phyloP scores from a whole-genome alignment of 805 yeast genomes.

The Myxozyma sirexii region DNA sequence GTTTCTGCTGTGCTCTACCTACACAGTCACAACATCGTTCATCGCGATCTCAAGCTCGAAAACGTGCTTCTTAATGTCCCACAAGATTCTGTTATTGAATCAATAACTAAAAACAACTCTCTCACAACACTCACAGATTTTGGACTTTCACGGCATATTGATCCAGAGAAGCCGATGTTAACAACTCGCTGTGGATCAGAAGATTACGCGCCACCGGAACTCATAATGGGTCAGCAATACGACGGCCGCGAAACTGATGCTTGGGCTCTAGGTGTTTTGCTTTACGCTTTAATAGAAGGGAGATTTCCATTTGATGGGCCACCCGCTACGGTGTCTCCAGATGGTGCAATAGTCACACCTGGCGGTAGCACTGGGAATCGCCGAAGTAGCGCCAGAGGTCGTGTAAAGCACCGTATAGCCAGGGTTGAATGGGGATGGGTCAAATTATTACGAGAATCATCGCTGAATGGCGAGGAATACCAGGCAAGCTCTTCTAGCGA shows the following conservation, averaged over 20 bases:
- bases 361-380: conserved; percentile 36
- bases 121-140: conserved; percentile 77
- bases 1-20: conserved; percentile 69
- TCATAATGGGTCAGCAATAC: conserved; percentile 85
- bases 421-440: conserved; percentile 91
- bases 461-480: conserved; percentile 30
- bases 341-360: conserved; percentile 39
- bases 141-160: conserved; percentile 78
- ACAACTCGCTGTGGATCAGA: conserved; percentile 94
- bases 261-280: conserved; percentile 94
- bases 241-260: conserved; percentile 90
- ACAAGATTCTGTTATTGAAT: conserved; percentile 42
- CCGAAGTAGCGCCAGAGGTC: conserved; percentile 46
- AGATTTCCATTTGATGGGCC: conserved; percentile 91
- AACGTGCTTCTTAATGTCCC: conserved; percentile 49
- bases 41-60: conserved; percentile 90
- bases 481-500: conserved; percentile 30
- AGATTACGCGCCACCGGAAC: conserved; percentile 94
- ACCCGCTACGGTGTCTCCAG: conserved; percentile 40
- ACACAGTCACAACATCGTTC: conserved; percentile 71
- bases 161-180: conserved; percentile 61
- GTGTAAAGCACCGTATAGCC: conserved; percentile 86
- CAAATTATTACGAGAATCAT: conserved; percentile 44
- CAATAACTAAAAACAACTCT: conserved; percentile 37
- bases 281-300: conserved; percentile 81